Evolutionary conservation across 2,329 filamentous ascomycete species (phyloP), one percentile per base, ranked within the genome.

Genomic region (Madurella fahalii): DNA sequence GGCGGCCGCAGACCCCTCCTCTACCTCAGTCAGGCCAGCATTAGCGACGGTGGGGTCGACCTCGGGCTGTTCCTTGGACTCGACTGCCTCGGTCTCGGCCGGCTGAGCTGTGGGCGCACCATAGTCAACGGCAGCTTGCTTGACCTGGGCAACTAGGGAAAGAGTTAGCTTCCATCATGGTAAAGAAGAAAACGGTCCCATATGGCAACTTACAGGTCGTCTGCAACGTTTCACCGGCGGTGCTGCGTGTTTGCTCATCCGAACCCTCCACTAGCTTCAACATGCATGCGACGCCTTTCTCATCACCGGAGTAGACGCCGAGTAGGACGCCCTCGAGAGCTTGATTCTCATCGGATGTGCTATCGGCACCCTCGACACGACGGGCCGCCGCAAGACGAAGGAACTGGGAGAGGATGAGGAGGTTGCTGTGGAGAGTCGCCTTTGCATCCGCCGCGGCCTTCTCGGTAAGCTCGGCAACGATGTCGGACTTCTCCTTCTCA

Each of bases 271-370:
- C 87, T 54, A 95, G 77, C 75, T 89, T 91, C 66, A 89, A 72
- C 73, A 90, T 90, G 53, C 87, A 83, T 51, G 81, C 75, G 20
- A 94, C 88, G 48, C 88, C 89, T 62, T 76, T 79, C 60, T 88
- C 81, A 65, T 93, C 88, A 45, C 89, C 90, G 44, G 84, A 83
- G 71, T 95, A 94, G 32, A 94, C 86, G 57, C 86, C 80, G 45
- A 91, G 77, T 54, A 95, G 77, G 34, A 90, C 84, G 50, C 89
- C 89, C 72, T 95, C 89, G 56, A 94, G 84, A 37, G 89, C 90
- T 71, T 85, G 84, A 71, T 85, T 90, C 74, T 93, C 87, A 54
- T 91, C 87, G 5, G 79, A 70, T 40, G 76, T 72, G 46, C 81
- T 78, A 63, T 87, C 80, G 52, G 76, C 80, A 60, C 88, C 87